phyloP scores from a whole-genome alignment of 768 basidiomycete genomes.

The Lactifluus pinguis region DNA sequence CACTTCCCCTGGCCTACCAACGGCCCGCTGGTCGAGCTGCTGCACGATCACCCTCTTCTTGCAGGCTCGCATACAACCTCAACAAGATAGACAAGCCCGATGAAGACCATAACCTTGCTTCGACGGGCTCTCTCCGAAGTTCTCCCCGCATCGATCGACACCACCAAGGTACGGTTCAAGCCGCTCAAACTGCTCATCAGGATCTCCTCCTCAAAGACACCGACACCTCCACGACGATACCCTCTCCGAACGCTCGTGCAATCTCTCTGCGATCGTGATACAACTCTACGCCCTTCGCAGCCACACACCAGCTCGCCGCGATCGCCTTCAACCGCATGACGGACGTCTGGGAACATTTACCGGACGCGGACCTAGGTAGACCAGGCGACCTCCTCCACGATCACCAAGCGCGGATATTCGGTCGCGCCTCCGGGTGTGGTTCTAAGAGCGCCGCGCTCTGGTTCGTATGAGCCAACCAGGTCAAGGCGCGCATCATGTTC shows the following conservation, averaged over 20 bases:
- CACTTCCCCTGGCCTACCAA: constrained; percentile 60
- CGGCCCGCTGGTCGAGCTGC: constrained; percentile 54
- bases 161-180: constrained; percentile 35
- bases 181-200: constrained; percentile 34
- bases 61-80: no score
- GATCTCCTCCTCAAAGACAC: constrained; percentile 70
- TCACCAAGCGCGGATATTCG: no score
- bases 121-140: constrained; percentile 44
- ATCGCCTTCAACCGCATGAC: constrained; percentile 85
- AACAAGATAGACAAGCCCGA: no score
- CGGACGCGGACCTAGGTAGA: no score
- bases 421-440: no score
- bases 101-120: constrained; percentile 45
- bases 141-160: constrained; percentile 40
- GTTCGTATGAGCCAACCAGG: no score
- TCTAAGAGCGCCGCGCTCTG: no score
- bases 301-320: constrained; percentile 54
- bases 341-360: constrained; percentile 50
- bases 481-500: constrained; percentile 51
- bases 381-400: constrained; percentile 16
- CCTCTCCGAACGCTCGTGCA: constrained; percentile 64
- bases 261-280: constrained; percentile 56
- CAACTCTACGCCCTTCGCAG: constrained; percentile 63
- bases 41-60: no score
- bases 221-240: constrained; percentile 44